A percentile compares a stretch with the other conserved stretches of the same genome.
These are phyloP conservation scores for Cyberlindnera japonica DNA, from an alignment of 805 yeast species.

Conservation along the genomic window DNA sequence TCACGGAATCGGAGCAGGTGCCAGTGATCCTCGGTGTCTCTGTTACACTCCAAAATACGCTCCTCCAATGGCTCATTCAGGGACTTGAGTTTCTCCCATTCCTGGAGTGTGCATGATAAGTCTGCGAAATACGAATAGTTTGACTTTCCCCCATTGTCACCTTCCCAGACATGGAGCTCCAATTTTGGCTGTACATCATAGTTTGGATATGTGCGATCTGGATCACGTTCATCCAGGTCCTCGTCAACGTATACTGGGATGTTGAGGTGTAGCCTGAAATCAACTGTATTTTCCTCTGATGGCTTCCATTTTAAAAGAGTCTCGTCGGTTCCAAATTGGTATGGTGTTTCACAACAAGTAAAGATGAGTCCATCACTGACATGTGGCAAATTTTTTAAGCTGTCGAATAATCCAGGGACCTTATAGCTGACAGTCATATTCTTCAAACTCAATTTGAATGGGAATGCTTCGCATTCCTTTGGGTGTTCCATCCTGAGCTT, in stretches of 20 bases:
- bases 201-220: slow-evolving; percentile 69
- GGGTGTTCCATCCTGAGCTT: slow-evolving; percentile 67
- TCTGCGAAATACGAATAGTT: slow-evolving; percentile 66
- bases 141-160: slow-evolving; percentile 53
- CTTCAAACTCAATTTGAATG: slow-evolving; percentile 83
- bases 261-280: slow-evolving; percentile 66
- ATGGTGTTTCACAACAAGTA: slow-evolving; percentile 87
- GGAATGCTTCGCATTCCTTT: slow-evolving; percentile 68
- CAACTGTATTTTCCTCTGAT: slow-evolving; percentile 90
- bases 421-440: slow-evolving; percentile 83
- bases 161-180: slow-evolving; percentile 75
- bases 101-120: slow-evolving; percentile 58
- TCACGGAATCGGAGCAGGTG: slow-evolving; percentile 84
- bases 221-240: slow-evolving; percentile 57
- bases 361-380: slow-evolving; percentile 91
- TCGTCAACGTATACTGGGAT: slow-evolving; percentile 59
- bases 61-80: slow-evolving; percentile 82
- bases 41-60: slow-evolving; percentile 80
- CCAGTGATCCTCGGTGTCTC: slow-evolving; percentile 66
- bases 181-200: slow-evolving; percentile 78
- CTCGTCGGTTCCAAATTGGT: slow-evolving; percentile 83
- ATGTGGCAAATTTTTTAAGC: slow-evolving; percentile 72
- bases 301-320: slow-evolving; percentile 95
- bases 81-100: slow-evolving; percentile 74
- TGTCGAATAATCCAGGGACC: slow-evolving; percentile 68